phyloP scores from a whole-genome alignment of 1,284 basidiomycete species.

The Coniophora puteana region DNA sequence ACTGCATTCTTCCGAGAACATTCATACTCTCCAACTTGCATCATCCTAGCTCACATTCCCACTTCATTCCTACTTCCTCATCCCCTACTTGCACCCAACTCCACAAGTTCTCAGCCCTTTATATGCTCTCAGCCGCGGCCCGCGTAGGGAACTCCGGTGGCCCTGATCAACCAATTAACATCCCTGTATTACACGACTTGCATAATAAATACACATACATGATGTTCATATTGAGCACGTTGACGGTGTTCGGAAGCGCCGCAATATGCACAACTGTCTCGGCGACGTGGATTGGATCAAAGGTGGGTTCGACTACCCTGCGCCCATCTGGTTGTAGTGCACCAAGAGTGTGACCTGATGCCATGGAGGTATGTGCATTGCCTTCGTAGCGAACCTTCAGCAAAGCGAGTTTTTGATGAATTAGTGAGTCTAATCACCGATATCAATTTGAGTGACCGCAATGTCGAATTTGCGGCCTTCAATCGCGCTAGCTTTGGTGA shows the following conservation, averaged over 20 bases:
- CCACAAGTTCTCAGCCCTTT: neutral
- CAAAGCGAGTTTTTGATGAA: neutral
- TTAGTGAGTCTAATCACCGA: constrained; percentile 43
- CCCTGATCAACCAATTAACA: constrained; percentile 31
- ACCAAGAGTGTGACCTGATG: constrained; percentile 40
- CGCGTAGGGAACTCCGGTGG: constrained; percentile 56
- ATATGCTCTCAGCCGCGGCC: constrained; percentile 48
- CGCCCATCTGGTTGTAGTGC: constrained; percentile 68
- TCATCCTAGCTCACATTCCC: no score
- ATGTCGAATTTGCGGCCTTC: constrained; percentile 75
- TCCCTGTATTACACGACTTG: neutral
- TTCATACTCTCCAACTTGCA: no score
- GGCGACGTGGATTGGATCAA: constrained; percentile 70
- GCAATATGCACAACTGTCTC: constrained; percentile 70
- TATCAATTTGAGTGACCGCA: constrained; percentile 77
- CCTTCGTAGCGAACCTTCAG: constrained; percentile 35
- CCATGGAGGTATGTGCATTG: constrained; percentile 65
- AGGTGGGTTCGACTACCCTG: constrained; percentile 54
- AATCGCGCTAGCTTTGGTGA: constrained; percentile 72
- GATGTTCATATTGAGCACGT: constrained; percentile 69
- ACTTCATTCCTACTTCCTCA: no score
- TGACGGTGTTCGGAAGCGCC: constrained; percentile 61
- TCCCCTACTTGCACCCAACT: neutral
- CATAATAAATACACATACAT: constrained; percentile 47
- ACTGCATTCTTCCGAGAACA: no score